Base-by-base conservation (phyloP, 345 rosid genomes). In the Toxicodendron radicans region DNA sequence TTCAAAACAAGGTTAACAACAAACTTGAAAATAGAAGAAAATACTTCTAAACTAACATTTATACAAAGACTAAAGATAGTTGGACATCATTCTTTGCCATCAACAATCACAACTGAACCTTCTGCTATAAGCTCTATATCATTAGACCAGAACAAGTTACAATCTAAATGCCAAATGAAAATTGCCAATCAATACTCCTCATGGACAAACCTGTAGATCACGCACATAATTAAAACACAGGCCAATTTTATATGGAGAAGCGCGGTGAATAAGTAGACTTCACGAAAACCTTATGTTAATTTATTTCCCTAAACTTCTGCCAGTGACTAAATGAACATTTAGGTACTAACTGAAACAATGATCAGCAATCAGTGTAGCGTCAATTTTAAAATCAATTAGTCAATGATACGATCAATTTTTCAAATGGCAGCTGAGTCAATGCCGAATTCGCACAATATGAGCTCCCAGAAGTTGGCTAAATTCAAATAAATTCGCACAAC, bases 1-100 rank as follows among this genome's bases (percentile, higher is more conserved):
- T 63, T 35, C 38, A 74, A 3, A 58, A 66, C 38, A 60, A 66
- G 75, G 63, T 64, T 5, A 43, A 65, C 12, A 56, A 17, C 8
- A 38, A 38, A 38, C 43, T 51, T 51, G 38, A 13, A 70, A 33
- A 58, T 54, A 32, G 18, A 56, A 70, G 57, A 46, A 56, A 78
- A 20, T n/a, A 62, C 45, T 61, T 30, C 10, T 20, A 53, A 72
- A 72, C 59, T 56, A n/a, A 51, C 58, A 49, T 62, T 23, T 32
- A 33, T 24, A 7, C 24, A 62, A 30, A 73, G 49, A 65, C 72
- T 38, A 21, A 17, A 61, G 62, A 30, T 20, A n/a, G 43, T 35
- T 21, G 13, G 32, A 21, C 32, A 70, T 56, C 73, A 12, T 13
- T 23, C 7, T 59, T 27, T 23, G 14, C n/a, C 16, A 21, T 70